Evolutionary conservation across 2,329 filamentous ascomycete species (phyloP), one percentile per base, ranked within the genome.

Genomic region (Macrophomina tecta): DNA sequence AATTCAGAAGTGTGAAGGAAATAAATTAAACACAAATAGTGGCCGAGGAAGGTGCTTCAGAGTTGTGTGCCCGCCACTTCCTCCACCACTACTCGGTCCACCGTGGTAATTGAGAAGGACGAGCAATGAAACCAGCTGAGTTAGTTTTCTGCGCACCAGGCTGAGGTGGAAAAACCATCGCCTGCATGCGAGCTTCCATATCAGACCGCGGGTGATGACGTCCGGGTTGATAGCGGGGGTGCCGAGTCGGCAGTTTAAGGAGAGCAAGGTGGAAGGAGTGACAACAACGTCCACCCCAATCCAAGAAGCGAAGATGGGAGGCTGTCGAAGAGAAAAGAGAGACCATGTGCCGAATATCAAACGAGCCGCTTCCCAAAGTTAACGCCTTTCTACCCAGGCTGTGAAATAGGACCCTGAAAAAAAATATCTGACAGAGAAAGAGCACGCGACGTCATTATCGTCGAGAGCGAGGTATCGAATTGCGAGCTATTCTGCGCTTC

Each of bases 61-160:
- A 62, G 58, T 38, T 45, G 51, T 65, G 63, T 66, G 53, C 64
- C 64, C 32, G 64, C 64, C 52, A 58, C 52, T 60, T 66, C 53
- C 64, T 58, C 64, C 42, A 66, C 64, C 64, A 60, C 64, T 66
- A 49, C 53, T 60, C 64, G 53, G 64, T 56, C 64, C 64, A 66
- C 64, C 52, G 52, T 42, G 30, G 56, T 40, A 45, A 51, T 36
- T 23, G 45, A 66, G 36, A 60, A 60, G 58, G 34, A 38, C 28
- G 40, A 38, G 28, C 32, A 58, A 58, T 28, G 52, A 58, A 58
- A 51, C 46, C 53, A 60, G 53, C 42, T 60, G 64, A 49, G 53
- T 48, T 60, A 58, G 64, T 56, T 66, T 66, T 58, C 64, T 66
- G 42, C 64, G 53, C 42, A 28, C 34, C 45, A 60, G 30, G 64